Percentiles rank a stretch among this genome's conserved stretches.
These are phyloP conservation scores for Candida mesenterica DNA, from an alignment of 1,139 yeast genomes.

Conservation along the genomic window DNA sequence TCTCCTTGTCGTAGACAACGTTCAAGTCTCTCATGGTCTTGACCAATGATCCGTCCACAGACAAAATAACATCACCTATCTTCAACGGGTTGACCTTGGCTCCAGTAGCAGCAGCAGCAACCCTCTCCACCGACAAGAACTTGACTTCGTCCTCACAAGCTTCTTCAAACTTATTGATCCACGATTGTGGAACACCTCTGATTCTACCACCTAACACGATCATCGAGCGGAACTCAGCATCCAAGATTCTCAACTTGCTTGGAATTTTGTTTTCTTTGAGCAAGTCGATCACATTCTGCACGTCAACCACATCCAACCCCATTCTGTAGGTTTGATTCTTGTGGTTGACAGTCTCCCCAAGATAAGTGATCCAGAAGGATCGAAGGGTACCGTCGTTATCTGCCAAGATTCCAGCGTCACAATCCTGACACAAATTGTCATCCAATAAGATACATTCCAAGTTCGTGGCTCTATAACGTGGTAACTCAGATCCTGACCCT, in stretches of 20 bases:
- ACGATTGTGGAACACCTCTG: slow-evolving; percentile 79
- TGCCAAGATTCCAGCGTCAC: slow-evolving; percentile 79
- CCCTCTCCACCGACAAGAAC: slow-evolving; percentile 68
- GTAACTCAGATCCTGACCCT: slow-evolving; percentile 56
- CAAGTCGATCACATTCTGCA: slow-evolving; percentile 53
- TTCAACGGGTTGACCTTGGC: slow-evolving; percentile 32
- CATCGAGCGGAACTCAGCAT: slow-evolving; percentile 72
- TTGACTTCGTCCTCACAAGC: slow-evolving; percentile 62
- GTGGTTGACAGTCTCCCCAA: slow-evolving; percentile 61
- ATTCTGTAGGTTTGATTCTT: slow-evolving; percentile 67
- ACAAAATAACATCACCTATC: slow-evolving; percentile 70
- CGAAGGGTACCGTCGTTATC: slow-evolving; percentile 76
- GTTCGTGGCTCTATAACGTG: slow-evolving; percentile 84
- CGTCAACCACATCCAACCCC: slow-evolving; percentile 77
- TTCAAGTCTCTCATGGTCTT: slow-evolving; percentile 67
- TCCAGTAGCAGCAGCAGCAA: slow-evolving; percentile 49
- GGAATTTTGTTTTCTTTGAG: slow-evolving; percentile 56
- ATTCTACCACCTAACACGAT: slow-evolving; percentile 77
- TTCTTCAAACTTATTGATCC: slow-evolving; percentile 71
- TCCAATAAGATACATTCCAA: slow-evolving; percentile 77
- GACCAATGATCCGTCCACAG: slow-evolving; percentile 64
- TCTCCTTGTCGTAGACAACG: slow-evolving; percentile 47
- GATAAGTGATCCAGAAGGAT: slow-evolving; percentile 79
- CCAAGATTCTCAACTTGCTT: slow-evolving; percentile 61
- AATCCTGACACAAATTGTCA: slow-evolving; percentile 67